Percentiles rank a stretch among this genome's conserved stretches.
Conservation (phyloP, 495 filamentous ascomycete species). For the Xylaria nigripes region DNA sequence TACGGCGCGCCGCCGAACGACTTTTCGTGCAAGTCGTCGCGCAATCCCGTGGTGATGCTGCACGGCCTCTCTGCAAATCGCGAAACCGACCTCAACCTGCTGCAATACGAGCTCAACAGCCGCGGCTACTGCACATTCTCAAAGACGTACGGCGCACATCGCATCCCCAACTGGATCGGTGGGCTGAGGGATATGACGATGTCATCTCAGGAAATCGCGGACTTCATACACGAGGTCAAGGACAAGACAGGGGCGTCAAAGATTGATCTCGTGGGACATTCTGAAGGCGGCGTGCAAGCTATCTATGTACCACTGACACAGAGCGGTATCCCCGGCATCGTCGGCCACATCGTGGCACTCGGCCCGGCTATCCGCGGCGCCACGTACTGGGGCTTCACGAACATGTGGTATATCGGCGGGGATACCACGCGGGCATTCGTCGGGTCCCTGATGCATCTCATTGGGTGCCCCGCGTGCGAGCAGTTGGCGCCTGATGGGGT, state of each 20-base stretch:
- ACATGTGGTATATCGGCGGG: constrained; percentile 38
- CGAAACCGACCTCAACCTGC: constrained; percentile 45
- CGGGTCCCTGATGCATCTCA: constrained; percentile 25
- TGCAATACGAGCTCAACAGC: constrained; percentile 43
- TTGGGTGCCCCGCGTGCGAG: constrained; percentile 43
- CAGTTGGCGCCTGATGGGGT: constrained; percentile 33
- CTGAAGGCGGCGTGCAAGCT: constrained; percentile 45
- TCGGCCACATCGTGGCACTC: constrained; percentile 43
- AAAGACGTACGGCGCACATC: constrained; percentile 44
- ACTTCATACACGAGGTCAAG: constrained; percentile 37
- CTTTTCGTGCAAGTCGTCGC: constrained; percentile 24
- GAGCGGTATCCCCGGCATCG: constrained; percentile 29
- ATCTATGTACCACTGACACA: constrained; percentile 46
- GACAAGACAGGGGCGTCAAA: constrained; percentile 36
- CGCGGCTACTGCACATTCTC: constrained; percentile 48
- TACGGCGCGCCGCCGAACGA: constrained; percentile 26
- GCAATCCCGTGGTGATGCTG: constrained; percentile 44
- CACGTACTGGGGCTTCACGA: constrained; percentile 38
- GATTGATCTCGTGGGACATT: constrained; percentile 47
- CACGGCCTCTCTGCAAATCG: constrained; percentile 46
- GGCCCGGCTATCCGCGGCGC: constrained; percentile 46
- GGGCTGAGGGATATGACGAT: constrained; percentile 38
- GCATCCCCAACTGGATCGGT: constrained; percentile 39
- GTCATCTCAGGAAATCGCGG: constrained; percentile 43
- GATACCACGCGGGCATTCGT: constrained; percentile 22